Base-by-base conservation (phyloP, 768 basidiomycete genomes). In the Boletus reticulatus region DNA sequence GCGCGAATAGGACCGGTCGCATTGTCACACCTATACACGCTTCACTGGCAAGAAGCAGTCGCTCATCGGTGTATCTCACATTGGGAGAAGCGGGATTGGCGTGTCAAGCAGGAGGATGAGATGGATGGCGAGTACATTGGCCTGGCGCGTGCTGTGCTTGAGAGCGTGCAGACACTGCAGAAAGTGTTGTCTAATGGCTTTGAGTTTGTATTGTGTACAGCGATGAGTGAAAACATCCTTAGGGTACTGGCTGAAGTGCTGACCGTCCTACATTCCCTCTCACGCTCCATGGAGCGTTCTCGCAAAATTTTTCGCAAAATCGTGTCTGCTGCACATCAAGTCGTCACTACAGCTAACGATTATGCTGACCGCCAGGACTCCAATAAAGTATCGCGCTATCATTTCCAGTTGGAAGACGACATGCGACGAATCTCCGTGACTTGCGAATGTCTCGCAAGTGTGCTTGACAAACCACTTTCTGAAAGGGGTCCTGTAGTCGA, bases 11-110 rank as follows among this genome's bases (percentile, higher is more conserved):
- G 14, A 47, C 22, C 85, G 92, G 10, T 92, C 92, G 2, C 87
- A 0, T 78, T 92, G 51, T 82, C 89, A 8, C 78, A 98, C 38
- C 96, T 96, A 13, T 93, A 99, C 68, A 80, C 82, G 47, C 71
- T 94, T 53, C 94, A 98, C 66, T 98, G 97, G 97, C 88, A 91
- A 55, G 94, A 98, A 67, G 81, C 88, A 84, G 81, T 83, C 82
- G 14, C 79, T 99, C 44, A 75, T 99, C 13, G 90, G 14, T 88
- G 89, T 0, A 73, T 98, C n/a, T 66, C 80, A 4, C 85, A 87
- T 56, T 92, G 89, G 90, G 88, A 94, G 69, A 87, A 86, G 64
- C 76, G 83, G 10, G 87, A 84, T 65, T 78, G 73, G 22, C 81
- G 84, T 62, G 82, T 78, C 22, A 71, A 72, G 24, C 71, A 72